These are phyloP conservation scores for Phytophthora cryptogea DNA, from an alignment of 352 stramenopile genomes.

Conservation along the genomic window DNA sequence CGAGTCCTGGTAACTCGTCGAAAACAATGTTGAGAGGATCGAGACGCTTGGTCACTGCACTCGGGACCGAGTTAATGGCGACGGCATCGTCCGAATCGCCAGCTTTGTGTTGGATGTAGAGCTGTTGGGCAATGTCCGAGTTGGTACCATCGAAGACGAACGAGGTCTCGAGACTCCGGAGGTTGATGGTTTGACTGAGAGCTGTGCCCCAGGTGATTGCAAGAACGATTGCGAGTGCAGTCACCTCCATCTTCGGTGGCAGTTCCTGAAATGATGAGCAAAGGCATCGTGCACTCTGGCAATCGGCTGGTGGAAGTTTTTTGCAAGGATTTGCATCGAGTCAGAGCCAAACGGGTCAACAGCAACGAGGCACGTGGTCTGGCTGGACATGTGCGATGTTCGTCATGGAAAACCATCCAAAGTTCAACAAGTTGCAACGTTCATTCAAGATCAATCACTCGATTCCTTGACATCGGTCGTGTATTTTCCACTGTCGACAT, in stretches of 20 bases:
- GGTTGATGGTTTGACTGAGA: background rate
- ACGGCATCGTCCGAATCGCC: conserved; percentile 15
- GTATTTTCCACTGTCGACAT: background rate
- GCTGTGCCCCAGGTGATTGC: conserved; percentile 1
- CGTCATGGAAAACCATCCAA: background rate
- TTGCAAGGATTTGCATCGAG: conserved; percentile 23
- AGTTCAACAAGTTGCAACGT: background rate
- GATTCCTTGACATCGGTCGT: background rate
- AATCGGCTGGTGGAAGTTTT: conserved; percentile 7
- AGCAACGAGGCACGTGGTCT: conserved; percentile 1
- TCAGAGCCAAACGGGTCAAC: conserved; percentile 13
- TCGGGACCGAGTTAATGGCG: conserved; percentile 12
- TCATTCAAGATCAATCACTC: background rate
- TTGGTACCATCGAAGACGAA: conserved; percentile 29
- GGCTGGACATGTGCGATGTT: background rate
- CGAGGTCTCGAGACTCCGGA: conserved; percentile 16
- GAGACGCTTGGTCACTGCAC: conserved; percentile 11
- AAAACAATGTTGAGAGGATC: conserved; percentile 13
- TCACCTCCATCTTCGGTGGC: background rate
- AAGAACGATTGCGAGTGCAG: conserved; percentile 7
- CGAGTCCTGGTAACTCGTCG: conserved; percentile 23
- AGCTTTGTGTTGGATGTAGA: conserved; percentile 30
- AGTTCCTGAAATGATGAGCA: conserved; percentile 25
- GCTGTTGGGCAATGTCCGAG: conserved; percentile 41
- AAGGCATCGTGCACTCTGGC: conserved; percentile 7